phyloP scores from a whole-genome alignment of 2,329 filamentous ascomycete species.

The Diplodia corticola region DNA sequence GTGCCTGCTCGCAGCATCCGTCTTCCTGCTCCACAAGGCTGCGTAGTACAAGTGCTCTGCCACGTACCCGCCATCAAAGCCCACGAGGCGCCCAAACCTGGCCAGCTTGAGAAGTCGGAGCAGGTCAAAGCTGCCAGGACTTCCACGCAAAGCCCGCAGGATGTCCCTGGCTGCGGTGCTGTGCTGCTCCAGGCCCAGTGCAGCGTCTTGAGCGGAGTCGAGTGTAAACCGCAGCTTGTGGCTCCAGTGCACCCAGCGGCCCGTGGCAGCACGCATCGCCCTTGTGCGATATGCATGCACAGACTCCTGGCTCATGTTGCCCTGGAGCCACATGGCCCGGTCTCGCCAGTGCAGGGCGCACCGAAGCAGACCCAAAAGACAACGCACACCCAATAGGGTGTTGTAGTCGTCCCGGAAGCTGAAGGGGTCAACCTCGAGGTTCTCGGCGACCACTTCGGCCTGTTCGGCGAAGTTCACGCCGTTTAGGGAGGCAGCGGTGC shows the following conservation, averaged over 20 bases:
- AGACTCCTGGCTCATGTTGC: background rate
- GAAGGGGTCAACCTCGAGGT: too few relatives aligned
- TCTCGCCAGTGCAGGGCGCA: background rate
- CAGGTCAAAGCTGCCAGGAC: background rate
- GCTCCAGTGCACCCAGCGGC: background rate
- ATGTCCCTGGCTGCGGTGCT: background rate
- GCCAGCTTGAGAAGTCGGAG: background rate
- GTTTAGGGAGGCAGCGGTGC: too few relatives aligned
- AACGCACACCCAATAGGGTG: too few relatives aligned
- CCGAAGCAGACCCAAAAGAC: too few relatives aligned
- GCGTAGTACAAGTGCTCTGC: fast-evolving
- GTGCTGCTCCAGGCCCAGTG: background rate
- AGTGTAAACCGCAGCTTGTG: too few relatives aligned
- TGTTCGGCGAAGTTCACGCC: too few relatives aligned
- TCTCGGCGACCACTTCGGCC: too few relatives aligned
- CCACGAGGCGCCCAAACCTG: background rate
- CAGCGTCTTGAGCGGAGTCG: background rate
- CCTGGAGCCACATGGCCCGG: background rate
- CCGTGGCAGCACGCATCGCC: background rate
- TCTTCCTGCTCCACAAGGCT: background rate
- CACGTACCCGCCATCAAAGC: background rate
- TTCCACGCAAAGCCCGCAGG: background rate
- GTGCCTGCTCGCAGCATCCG: background rate
- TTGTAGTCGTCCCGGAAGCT: too few relatives aligned
- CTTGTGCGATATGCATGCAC: background rate